phyloP scores from a whole-genome alignment of 257 asterid genomes.

The Solanum okadae region DNA sequence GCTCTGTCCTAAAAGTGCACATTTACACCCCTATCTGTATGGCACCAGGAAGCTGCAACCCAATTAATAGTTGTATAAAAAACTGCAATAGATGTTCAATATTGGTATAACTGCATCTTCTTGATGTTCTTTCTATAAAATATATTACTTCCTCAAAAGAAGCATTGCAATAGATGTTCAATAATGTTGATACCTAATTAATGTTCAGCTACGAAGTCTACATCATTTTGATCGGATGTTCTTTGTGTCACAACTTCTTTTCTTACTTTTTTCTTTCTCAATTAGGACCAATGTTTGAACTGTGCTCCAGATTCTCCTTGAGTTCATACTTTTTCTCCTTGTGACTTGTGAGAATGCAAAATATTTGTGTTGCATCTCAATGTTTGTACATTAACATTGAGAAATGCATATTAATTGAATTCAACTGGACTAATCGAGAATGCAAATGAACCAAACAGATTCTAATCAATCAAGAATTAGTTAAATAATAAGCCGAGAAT shows the following conservation, averaged over 20 bases:
- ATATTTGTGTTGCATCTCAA: background rate
- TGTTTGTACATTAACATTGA: background rate
- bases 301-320: background rate
- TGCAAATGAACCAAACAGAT: background rate
- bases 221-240: background rate
- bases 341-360: background rate
- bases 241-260: background rate
- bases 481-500: background rate
- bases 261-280: background rate
- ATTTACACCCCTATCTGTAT: too few relatives aligned
- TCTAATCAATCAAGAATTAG: background rate
- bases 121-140: background rate
- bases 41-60: background rate
- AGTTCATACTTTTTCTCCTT: background rate
- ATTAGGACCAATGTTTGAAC: background rate
- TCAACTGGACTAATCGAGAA: background rate
- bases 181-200: background rate
- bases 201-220: background rate
- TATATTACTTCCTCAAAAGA: background rate
- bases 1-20: background rate
- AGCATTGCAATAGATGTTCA: background rate
- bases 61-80: too few relatives aligned
- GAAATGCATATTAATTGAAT: background rate
- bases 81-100: background rate
- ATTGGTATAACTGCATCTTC: background rate